These are phyloP conservation scores for Coprinopsis sp. DNA, from an alignment of 768 basidiomycete genomes.

Conservation along the genomic window DNA sequence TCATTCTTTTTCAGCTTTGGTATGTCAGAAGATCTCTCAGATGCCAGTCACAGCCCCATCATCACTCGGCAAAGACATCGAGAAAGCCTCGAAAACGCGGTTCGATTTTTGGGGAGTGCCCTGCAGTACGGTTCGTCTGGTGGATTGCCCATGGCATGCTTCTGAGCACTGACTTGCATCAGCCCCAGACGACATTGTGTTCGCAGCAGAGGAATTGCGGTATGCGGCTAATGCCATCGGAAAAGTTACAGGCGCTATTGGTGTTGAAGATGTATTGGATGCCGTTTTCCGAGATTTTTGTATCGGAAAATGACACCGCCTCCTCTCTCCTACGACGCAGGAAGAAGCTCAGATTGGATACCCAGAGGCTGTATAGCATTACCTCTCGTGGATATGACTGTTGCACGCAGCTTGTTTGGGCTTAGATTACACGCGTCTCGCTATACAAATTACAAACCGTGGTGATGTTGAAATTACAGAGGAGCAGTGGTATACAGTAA, in stretches of 20 bases:
- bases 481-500: too few species aligned
- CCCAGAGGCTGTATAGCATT: too few species aligned
- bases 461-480: too few species aligned
- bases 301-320: slow-evolving; percentile 82
- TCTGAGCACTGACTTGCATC: slow-evolving; percentile 3
- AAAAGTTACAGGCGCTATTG: slow-evolving; percentile 74
- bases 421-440: too few species aligned
- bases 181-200: slow-evolving; percentile 69
- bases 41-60: slow-evolving; percentile 43
- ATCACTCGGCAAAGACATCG: slow-evolving; percentile 81
- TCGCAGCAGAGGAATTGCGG: slow-evolving; percentile 83
- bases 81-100: slow-evolving; percentile 64
- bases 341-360: too few species aligned
- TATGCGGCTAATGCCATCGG: slow-evolving; percentile 85
- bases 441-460: too few species aligned
- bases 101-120: slow-evolving; percentile 59
- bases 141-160: not conserved
- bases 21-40: not conserved
- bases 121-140: slow-evolving; percentile 27
- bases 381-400: too few species aligned
- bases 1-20: slow-evolving; percentile 2
- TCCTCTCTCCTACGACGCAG: too few species aligned
- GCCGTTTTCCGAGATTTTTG: slow-evolving; percentile 84
- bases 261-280: slow-evolving; percentile 80
- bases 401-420: too few species aligned